A percentile compares a stretch with the other conserved stretches of the same genome.
Evolutionary conservation across 2,329 filamentous ascomycete genomes (phyloP).

Genomic region (Aotearoamyces nothofagi): DNA sequence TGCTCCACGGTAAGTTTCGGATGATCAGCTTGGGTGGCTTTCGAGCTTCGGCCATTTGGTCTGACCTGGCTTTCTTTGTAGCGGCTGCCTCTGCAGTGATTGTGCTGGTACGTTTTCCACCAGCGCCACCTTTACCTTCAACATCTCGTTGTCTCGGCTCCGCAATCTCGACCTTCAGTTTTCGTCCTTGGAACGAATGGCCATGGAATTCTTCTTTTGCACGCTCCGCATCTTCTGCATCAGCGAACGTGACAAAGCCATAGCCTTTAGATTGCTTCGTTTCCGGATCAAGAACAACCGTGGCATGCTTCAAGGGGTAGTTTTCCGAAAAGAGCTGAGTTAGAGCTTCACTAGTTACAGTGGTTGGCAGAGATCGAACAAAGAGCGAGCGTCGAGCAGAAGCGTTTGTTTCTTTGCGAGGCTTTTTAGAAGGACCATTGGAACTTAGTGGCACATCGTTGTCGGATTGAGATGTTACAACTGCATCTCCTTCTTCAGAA

Average conservation of each 20-base stretch:
- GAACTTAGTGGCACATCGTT: conserved; percentile 8
- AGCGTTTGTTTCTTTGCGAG: conserved; percentile 37
- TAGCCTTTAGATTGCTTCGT: conserved; percentile 85
- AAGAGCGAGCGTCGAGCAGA: conserved; percentile 56
- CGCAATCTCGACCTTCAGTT: conserved; percentile 75
- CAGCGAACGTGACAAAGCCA: conserved; percentile 93
- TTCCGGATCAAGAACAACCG: conserved; percentile 72
- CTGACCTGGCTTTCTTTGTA: conserved; percentile 37
- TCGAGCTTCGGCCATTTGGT: conserved; percentile 42
- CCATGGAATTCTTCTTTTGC: conserved; percentile 74
- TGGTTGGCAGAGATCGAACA: conserved; percentile 69
- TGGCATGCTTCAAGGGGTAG: conserved; percentile 89
- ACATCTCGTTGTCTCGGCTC: conserved; percentile 66
- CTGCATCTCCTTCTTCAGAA: conserved; percentile 10
- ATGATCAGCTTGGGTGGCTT: conserved; percentile 69
- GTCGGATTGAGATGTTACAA: conserved; percentile 5
- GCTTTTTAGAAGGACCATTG: conserved; percentile 32
- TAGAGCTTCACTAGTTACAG: conserved; percentile 66
- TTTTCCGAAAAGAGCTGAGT: conserved; percentile 87
- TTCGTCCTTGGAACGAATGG: conserved; percentile 60
- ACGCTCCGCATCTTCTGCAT: conserved; percentile 74
- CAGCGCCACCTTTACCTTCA: conserved; percentile 26
- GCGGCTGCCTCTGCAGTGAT: conserved; percentile 22
- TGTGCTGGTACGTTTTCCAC: conserved; percentile 18
- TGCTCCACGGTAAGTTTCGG: conserved; percentile 88